Conservation (phyloP, 257 asterid genomes). For the Anisodus tanguticus region DNA sequence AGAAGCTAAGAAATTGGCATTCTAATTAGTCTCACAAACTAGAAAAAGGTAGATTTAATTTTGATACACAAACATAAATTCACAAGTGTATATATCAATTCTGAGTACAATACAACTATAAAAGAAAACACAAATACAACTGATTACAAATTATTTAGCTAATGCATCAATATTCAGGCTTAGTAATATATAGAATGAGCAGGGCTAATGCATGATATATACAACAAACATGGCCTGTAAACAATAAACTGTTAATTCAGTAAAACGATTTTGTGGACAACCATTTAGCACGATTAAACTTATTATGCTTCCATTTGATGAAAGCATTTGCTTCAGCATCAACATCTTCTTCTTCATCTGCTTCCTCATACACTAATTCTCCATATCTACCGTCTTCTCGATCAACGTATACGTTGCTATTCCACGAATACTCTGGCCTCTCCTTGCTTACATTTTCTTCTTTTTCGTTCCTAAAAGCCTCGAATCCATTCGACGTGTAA, state of each 20-base stretch:
- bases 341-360: not conserved
- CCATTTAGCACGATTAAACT: not conserved
- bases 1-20: not conserved
- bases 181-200: not conserved
- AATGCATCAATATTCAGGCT: not conserved
- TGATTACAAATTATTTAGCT: not conserved
- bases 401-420: not conserved
- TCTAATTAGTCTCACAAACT: not conserved
- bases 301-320: slow-evolving; percentile 16
- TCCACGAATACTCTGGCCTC: slow-evolving; percentile 3
- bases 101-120: not conserved
- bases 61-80: not conserved
- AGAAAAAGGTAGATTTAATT: not conserved
- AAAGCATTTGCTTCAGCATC: slow-evolving; percentile 2
- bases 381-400: not conserved
- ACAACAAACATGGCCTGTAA: too few species aligned
- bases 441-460: not conserved
- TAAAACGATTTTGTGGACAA: not conserved
- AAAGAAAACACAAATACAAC: slow-evolving; percentile 4
- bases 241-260: not conserved
- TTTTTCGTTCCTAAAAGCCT: not conserved
- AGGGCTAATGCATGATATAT: not conserved
- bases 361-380: not conserved
- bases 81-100: not conserved
- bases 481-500: not conserved